These are phyloP conservation scores for Eimeria necatrix DNA, from an alignment of 169 alveolate species.

Conservation along the genomic window DNA sequence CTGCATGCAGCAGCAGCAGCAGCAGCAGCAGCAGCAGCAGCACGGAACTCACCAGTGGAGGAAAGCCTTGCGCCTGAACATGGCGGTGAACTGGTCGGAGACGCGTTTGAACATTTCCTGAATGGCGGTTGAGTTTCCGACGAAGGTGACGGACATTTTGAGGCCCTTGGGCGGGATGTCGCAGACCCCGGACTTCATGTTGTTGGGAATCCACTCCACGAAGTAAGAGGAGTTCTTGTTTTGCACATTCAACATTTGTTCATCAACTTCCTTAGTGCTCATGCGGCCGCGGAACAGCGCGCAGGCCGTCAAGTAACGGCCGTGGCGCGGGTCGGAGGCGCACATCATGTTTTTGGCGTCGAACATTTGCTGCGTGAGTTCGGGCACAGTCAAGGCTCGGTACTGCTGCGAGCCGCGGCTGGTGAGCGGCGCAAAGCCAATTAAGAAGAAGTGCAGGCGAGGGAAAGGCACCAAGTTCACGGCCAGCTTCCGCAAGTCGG, in stretches of 20 bases:
- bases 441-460: slow-evolving; percentile 99
- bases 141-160: slow-evolving; percentile 98
- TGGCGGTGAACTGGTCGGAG: slow-evolving; percentile 98
- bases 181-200: slow-evolving; percentile 97
- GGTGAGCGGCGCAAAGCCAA: slow-evolving; percentile 99
- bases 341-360: slow-evolving; percentile 99
- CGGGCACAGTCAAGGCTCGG: slow-evolving; percentile 98
- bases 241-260: slow-evolving; percentile 99
- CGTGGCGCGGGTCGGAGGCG: slow-evolving; percentile 99
- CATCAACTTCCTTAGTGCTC: slow-evolving; percentile 99
- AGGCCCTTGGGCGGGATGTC: slow-evolving; percentile 99
- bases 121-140: slow-evolving; percentile 99
- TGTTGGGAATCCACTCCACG: slow-evolving; percentile 99
- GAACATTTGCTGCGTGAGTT: slow-evolving; percentile 99
- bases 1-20: not conserved
- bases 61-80: slow-evolving; percentile 99
- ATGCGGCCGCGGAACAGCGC: slow-evolving; percentile 99
- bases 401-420: slow-evolving; percentile 99
- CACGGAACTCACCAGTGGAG: slow-evolving; percentile 96
- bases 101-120: slow-evolving; percentile 98
- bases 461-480: slow-evolving; percentile 99
- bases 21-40: not conserved
- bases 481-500: slow-evolving; percentile 97
- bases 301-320: slow-evolving; percentile 99
- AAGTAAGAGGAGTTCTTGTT: slow-evolving; percentile 99